Evolutionary conservation across 1,139 yeast genomes (phyloP).

Genomic region (Taiozyma onychis): DNA sequence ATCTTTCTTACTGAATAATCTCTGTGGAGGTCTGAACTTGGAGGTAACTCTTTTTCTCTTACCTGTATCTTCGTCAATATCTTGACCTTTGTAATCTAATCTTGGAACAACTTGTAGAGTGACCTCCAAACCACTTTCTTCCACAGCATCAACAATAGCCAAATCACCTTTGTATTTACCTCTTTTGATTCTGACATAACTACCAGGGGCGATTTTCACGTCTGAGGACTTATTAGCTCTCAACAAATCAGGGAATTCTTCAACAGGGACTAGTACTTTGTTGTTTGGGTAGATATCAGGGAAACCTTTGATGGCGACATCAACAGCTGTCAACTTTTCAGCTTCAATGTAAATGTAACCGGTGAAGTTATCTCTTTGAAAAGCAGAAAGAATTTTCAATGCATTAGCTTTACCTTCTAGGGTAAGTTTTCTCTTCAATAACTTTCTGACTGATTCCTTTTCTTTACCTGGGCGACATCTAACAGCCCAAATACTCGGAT

Average conservation of each 20-base stretch:
- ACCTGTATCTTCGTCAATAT: slow-evolving; percentile 44
- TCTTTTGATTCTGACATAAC: slow-evolving; percentile 83
- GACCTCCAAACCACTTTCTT: slow-evolving; percentile 93
- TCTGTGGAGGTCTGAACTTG: slow-evolving; percentile 74
- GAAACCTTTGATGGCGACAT: slow-evolving; percentile 81
- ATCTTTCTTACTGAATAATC: slow-evolving; percentile 75
- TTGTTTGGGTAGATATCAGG: slow-evolving; percentile 72
- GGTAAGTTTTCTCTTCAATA: slow-evolving; percentile 66
- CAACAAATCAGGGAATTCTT: slow-evolving; percentile 89
- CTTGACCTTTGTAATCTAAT: slow-evolving; percentile 67
- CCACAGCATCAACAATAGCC: slow-evolving; percentile 87
- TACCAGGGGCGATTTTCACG: slow-evolving; percentile 84
- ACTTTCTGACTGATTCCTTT: slow-evolving; percentile 80
- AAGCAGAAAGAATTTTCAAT: slow-evolving; percentile 76
- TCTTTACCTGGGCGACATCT: slow-evolving; percentile 93
- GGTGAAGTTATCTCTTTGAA: slow-evolving; percentile 88
- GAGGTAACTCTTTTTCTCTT: slow-evolving; percentile 45
- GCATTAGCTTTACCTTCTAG: slow-evolving; percentile 33
- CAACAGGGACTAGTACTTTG: slow-evolving; percentile 87
- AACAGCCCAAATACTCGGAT: slow-evolving; percentile 94
- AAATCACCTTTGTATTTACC: slow-evolving; percentile 92
- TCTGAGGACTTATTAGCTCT: slow-evolving; percentile 88
- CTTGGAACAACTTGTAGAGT: slow-evolving; percentile 90
- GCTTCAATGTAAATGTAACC: slow-evolving; percentile 96
- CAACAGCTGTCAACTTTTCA: slow-evolving; percentile 87